A percentile compares a stretch with the other conserved stretches of the same genome.
These are phyloP conservation scores for Adansonia digitata DNA, from an alignment of 345 rosid species.

Conservation along the genomic window DNA sequence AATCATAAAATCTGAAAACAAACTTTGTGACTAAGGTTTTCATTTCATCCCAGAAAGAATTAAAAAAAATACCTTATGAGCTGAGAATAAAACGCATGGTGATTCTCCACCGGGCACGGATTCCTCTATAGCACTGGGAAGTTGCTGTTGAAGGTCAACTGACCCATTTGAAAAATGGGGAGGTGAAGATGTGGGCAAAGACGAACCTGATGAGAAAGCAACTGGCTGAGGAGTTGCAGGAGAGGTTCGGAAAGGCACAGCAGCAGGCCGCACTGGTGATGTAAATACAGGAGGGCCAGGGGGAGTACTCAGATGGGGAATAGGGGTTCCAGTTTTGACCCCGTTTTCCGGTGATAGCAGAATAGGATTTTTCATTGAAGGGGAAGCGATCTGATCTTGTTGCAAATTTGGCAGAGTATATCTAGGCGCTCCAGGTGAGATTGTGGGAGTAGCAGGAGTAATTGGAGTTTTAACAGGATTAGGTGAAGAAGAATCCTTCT, in stretches of 20 bases:
- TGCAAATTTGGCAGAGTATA: constrained; percentile 57
- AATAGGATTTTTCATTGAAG: constrained; percentile 45
- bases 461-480: constrained; percentile 39
- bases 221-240: constrained; percentile 93
- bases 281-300: constrained; percentile 91
- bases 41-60: background rate
- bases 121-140: constrained; percentile 44
- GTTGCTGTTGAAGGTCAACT: constrained; percentile 5
- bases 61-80: constrained; percentile 58
- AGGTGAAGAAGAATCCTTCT: constrained; percentile 36
- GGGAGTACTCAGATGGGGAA: constrained; percentile 82
- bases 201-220: constrained; percentile 67
- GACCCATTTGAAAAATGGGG: constrained; percentile 72
- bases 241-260: constrained; percentile 87
- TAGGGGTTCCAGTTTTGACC: constrained; percentile 53
- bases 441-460: constrained; percentile 40
- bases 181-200: constrained; percentile 83
- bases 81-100: constrained; percentile 67
- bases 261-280: constrained; percentile 90
- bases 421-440: constrained; percentile 51
- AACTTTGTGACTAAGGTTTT: constrained; percentile 9
- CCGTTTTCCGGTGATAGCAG: constrained; percentile 60
- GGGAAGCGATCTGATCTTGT: constrained; percentile 54
- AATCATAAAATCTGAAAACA: constrained; percentile 39
- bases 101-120: constrained; percentile 37